These are phyloP conservation scores for Copromyces sp. DNA, from an alignment of 495 filamentous ascomycete species.

Conservation along the genomic window DNA sequence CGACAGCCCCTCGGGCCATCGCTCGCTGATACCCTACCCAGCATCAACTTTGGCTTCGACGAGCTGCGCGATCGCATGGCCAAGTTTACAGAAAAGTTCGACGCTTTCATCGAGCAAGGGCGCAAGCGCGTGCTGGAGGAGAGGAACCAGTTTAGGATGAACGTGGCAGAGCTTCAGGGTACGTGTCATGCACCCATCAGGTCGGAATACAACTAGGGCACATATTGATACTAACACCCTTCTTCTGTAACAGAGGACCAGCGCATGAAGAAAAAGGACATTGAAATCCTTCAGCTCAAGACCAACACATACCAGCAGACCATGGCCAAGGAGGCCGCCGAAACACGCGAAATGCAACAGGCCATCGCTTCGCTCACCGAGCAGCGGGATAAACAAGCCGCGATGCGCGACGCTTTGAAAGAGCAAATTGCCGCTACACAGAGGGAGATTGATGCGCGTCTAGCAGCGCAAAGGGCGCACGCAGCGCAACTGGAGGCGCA, in stretches of 20 bases:
- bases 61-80: constrained; percentile 92
- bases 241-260: constrained; percentile 57
- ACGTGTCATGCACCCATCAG: constrained; percentile 6
- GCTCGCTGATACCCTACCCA: constrained; percentile 71
- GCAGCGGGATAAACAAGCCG: constrained; percentile 65
- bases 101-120: constrained; percentile 85
- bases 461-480: constrained; percentile 42
- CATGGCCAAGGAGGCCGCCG: constrained; percentile 75
- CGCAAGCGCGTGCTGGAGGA: constrained; percentile 84
- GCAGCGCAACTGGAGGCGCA: constrained; percentile 63
- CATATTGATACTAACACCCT: constrained; percentile 1
- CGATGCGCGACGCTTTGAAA: constrained; percentile 61
- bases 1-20: constrained; percentile 47
- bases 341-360: constrained; percentile 78
- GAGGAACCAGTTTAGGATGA: constrained; percentile 86
- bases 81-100: constrained; percentile 82
- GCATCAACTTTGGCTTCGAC: constrained; percentile 92
- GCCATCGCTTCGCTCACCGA: constrained; percentile 64
- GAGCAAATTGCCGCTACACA: constrained; percentile 73
- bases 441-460: constrained; percentile 46
- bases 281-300: constrained; percentile 74
- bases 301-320: constrained; percentile 65
- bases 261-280: constrained; percentile 76
- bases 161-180: constrained; percentile 84
- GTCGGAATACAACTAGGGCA: not conserved